Base-by-base conservation (phyloP, 371 early-diverging fungal species). In the Rhizomucor pusillus region DNA sequence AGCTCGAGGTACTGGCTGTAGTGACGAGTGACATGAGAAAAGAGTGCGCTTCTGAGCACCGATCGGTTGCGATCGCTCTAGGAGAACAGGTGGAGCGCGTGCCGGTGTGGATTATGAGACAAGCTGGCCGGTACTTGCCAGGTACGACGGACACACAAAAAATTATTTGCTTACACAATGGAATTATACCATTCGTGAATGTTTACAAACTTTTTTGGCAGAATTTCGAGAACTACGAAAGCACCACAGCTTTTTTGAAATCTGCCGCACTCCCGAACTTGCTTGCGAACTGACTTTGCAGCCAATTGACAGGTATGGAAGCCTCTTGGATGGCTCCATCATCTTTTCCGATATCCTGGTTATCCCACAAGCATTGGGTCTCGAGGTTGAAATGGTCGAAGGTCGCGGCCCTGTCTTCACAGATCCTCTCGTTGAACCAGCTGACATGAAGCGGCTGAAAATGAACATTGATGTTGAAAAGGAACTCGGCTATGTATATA, bases 51-150 rank as follows among this genome's bases (percentile, higher is more conserved):
- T n/a, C n/a, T n/a, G n/a, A n/a, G n/a, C n/a, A n/a, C n/a, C n/a
- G n/a, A n/a, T n/a, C n/a, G n/a, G n/a, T n/a, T n/a, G n/a, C n/a
- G n/a, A n/a, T n/a, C n/a, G n/a, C 36, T 41, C 29, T 39, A 81
- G 81, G 94, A 22, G 90, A 95, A 64, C 67, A 72, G 59, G 87
- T 91, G 4, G 96, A 96, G 67, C 88, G 93, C 29, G 84, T 86
- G 0, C 99, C 99, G 7, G 91, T 95, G 13, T 98, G 99, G 99
- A 90, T 97, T 67, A 96, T 96, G 96, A 86, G 99, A 56, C 98
- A 98, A 76, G 99, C 99, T 6, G 99, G 99, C 22, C 86, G 99
- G 24, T 98, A 97, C 65, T 75, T 98, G 64, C 97, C 99, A 41
- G 95, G 92, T 91, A 80, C 20, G 24, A 14, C 25, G n/a, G n/a